Evolutionary conservation across 345 rosid species (phyloP).

Genomic region (Clarkia xantiana): DNA sequence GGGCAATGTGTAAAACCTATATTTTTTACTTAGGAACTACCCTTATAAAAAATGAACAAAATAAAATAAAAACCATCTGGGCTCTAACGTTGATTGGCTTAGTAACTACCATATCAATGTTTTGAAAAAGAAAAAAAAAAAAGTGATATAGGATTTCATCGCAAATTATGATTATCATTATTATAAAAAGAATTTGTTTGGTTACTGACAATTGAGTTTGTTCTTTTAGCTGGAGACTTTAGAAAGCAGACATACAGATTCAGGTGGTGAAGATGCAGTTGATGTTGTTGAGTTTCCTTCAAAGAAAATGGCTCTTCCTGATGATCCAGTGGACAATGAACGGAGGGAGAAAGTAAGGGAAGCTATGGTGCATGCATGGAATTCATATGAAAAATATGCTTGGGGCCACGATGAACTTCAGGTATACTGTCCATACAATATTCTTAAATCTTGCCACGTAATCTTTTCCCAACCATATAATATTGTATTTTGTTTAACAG

Average conservation of each 20-base stretch:
- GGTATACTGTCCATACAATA: conserved; percentile 20
- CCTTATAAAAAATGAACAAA: no score
- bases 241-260: conserved; percentile 18
- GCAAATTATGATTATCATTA: no score
- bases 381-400: conserved; percentile 87
- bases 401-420: conserved; percentile 98
- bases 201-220: conserved; percentile 1
- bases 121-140: no score
- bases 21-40: no score
- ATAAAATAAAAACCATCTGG: no score
- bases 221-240: conserved; percentile 42
- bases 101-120: no score
- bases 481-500: conserved; percentile 17
- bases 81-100: no score
- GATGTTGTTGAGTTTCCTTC: conserved; percentile 2
- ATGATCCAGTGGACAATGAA: conserved; percentile 47
- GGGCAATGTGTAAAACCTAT: no score
- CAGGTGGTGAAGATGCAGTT: conserved; percentile 11
- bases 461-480: no score
- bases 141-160: no score
- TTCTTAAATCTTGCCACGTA: no score
- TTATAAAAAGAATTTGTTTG: no score
- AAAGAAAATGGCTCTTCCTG: conserved; percentile 17
- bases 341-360: conserved; percentile 85
- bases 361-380: conserved; percentile 98